Conservation (phyloP, 2,329 filamentous ascomycete genomes). For the Talaromyces sp. region DNA sequence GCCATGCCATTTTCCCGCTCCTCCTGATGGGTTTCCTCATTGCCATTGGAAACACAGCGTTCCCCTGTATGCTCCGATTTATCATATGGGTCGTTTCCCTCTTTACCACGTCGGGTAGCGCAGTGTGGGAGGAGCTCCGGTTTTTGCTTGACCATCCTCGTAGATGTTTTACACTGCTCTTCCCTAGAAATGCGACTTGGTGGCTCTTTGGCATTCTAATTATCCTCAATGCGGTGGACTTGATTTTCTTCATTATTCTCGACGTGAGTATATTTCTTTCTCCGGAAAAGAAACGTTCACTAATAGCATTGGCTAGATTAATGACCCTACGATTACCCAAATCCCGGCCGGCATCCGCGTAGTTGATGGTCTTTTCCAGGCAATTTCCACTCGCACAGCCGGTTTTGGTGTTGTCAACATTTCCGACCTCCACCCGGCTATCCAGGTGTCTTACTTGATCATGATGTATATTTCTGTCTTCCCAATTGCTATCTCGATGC, state of each 20-base stretch:
- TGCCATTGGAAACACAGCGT: slow-evolving; percentile 90
- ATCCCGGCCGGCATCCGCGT: slow-evolving; percentile 71
- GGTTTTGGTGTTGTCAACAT: slow-evolving; percentile 82
- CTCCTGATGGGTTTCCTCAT: slow-evolving; percentile 80
- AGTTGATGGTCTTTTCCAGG: slow-evolving; percentile 84
- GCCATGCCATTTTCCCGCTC: slow-evolving; percentile 68
- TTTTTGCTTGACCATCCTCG: slow-evolving; percentile 93
- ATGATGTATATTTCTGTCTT: slow-evolving; percentile 99
- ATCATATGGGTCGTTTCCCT: slow-evolving; percentile 80
- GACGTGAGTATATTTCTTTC: slow-evolving; percentile 57
- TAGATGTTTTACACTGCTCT: slow-evolving; percentile 91
- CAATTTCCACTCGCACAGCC: slow-evolving; percentile 81
- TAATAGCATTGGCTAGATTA: slow-evolving; percentile 50
- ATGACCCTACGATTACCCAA: slow-evolving; percentile 62
- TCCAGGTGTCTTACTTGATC: slow-evolving; percentile 89
- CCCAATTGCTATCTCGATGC: slow-evolving; percentile 91
- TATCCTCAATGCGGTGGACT: slow-evolving; percentile 73
- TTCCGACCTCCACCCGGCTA: slow-evolving; percentile 73
- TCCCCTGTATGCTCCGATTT: slow-evolving; percentile 89
- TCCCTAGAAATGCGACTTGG: slow-evolving; percentile 87
- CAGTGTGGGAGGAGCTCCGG: slow-evolving; percentile 80
- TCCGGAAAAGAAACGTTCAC: slow-evolving; percentile 3
- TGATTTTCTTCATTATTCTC: slow-evolving; percentile 87
- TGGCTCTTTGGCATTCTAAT: slow-evolving; percentile 88
- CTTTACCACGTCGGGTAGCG: slow-evolving; percentile 59